Conservation (phyloP, 1,284 basidiomycete genomes). For the Sanghuangporus sanghuang region DNA sequence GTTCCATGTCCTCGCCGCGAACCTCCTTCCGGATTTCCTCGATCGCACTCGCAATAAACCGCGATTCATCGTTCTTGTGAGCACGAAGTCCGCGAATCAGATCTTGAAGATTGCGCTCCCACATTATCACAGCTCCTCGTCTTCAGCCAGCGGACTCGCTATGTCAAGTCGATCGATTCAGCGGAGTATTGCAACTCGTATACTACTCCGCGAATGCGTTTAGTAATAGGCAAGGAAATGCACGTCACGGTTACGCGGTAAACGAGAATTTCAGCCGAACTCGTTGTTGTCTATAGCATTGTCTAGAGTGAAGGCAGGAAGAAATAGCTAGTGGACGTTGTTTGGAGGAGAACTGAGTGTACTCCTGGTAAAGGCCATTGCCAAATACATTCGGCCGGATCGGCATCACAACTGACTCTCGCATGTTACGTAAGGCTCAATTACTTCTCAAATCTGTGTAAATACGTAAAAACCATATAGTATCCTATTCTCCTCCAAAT, state of each 20-base stretch:
- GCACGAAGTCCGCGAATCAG: conserved; percentile 87
- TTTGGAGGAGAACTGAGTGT: no score
- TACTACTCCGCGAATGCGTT: neutral
- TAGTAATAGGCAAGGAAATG: neutral
- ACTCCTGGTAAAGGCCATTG: no score
- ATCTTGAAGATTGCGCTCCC: conserved; percentile 90
- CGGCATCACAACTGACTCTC: no score
- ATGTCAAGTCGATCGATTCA: neutral
- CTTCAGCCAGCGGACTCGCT: neutral
- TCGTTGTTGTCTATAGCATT: neutral
- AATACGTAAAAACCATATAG: no score
- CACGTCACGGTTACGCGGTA: neutral
- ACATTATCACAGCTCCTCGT: conserved; percentile 48
- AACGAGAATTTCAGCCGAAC: neutral
- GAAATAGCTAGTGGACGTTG: neutral
- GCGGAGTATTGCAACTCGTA: neutral
- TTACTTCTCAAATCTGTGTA: no score
- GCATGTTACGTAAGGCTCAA: no score
- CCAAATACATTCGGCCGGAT: no score
- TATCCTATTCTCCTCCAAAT: no score
- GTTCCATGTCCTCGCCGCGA: conserved; percentile 90
- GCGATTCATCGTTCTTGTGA: conserved; percentile 78
- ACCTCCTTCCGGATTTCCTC: conserved; percentile 91
- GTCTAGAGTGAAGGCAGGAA: neutral
- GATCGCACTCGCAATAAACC: conserved; percentile 76